phyloP scores from a whole-genome alignment of 768 basidiomycete genomes.

The Dictyophora rubrovolvata region DNA sequence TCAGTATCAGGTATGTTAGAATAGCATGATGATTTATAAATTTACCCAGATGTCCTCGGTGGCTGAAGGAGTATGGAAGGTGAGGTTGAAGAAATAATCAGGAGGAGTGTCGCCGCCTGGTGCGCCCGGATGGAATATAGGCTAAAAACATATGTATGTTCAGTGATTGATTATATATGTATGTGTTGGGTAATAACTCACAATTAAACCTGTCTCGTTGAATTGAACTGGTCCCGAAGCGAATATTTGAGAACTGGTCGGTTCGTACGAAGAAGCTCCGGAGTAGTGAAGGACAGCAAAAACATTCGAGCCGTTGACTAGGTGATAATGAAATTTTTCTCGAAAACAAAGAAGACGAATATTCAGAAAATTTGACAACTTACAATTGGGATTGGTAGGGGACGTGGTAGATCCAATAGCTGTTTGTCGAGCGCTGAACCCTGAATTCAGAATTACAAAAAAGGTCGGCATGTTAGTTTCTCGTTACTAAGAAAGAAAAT shows the following conservation, averaged over 20 bases:
- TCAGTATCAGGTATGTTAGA: background rate
- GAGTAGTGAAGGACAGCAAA: background rate
- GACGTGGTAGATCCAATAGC: too few species aligned
- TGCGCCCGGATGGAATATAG: slow-evolving; percentile 13
- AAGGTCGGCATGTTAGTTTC: background rate
- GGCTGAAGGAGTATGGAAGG: background rate
- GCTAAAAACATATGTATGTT: slow-evolving; percentile 1
- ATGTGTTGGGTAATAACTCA: slow-evolving; percentile 12
- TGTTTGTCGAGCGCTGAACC: slow-evolving; percentile 8
- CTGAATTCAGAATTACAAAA: background rate
- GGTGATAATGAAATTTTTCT: too few species aligned
- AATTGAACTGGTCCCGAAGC: slow-evolving; percentile 16
- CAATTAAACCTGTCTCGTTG: slow-evolving; percentile 21
- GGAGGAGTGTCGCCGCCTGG: background rate
- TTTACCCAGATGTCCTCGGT: slow-evolving; percentile 3
- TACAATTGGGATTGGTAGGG: too few species aligned
- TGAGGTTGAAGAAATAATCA: slow-evolving; percentile 2
- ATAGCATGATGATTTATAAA: background rate
- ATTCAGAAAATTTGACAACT: background rate
- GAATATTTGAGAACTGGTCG: slow-evolving; percentile 13
- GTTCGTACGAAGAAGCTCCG: background rate
- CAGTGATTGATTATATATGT: background rate
- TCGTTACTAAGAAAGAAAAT: background rate
- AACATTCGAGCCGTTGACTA: background rate
- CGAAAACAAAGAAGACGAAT: background rate